These are phyloP conservation scores for Cucurbita moschata DNA, from an alignment of 306 rosid species.

Conservation along the genomic window DNA sequence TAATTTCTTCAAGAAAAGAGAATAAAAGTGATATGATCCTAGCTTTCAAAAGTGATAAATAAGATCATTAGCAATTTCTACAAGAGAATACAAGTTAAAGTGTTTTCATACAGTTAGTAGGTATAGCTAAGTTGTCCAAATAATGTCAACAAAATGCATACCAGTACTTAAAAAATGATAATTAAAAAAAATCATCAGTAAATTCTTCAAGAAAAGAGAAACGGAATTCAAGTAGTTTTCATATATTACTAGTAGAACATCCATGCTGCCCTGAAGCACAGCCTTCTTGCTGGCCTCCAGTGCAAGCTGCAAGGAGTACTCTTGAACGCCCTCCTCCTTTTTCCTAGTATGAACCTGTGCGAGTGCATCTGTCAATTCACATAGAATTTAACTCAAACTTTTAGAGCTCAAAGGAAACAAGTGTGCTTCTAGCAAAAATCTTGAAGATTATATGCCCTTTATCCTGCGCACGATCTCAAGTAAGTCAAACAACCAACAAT, in stretches of 20 bases:
- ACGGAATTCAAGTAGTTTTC: conserved; percentile 12
- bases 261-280: conserved; percentile 73
- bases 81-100: not conserved
- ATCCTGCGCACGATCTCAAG: not conserved
- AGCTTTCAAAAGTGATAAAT: not conserved
- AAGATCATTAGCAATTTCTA: not conserved
- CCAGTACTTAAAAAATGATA: too few relatives aligned
- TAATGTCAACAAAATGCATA: too few relatives aligned
- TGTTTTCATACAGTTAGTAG: too few relatives aligned
- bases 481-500: not conserved
- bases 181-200: not conserved
- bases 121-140: too few relatives aligned
- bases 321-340: conserved; percentile 43
- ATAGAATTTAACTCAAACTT: conserved; percentile 10
- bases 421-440: not conserved
- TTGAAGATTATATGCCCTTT: conserved; percentile 2
- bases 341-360: conserved; percentile 36
- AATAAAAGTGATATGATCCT: not conserved
- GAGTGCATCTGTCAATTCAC: conserved; percentile 50
- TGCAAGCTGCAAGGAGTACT: conserved; percentile 45
- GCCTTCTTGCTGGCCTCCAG: conserved; percentile 62
- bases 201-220: not conserved
- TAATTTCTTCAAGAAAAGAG: not conserved
- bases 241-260: conserved; percentile 45
- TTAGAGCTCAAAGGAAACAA: not conserved